Evolutionary conservation across 441 rosid genomes (phyloP), one percentile per base, ranked within the genome.

Genomic region (Pelargonium citronellum): DNA sequence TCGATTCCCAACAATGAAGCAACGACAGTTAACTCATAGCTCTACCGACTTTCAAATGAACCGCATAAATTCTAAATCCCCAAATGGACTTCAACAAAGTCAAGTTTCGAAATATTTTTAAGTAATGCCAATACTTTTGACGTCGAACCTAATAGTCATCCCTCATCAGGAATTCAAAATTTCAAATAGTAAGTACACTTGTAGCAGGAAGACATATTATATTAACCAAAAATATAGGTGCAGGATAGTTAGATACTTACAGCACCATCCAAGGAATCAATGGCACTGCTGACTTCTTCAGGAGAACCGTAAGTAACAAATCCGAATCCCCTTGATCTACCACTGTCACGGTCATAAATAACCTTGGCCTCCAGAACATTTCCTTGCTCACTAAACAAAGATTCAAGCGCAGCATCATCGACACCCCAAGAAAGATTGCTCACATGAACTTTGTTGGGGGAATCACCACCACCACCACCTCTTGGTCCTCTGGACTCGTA

Each of bases 391-490:
- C 88, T 83, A 72, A 91, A 94, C 84, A 94, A 71, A 73, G 69
- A 79, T 83, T 89, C 94, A 4, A 94, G 93, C 17, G 94, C 92
- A 77, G 70, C 73, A 80, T 91, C 90, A 86, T 94, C 97, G 1
- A 94, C 96, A 68, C 83, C 89, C 99, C 99, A 91, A 2, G 97
- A 85, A 61, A 94, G 94, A 85, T 94, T 94, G 6, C 97, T 97
- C 7, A 94, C 97, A 39, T 87, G 84, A 20, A 90, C 71, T 65
- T 96, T 89, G 83, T 89, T 85, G 15, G 75, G 73, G 72, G 84
- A 51, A 63, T 79, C 86, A 11, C 74, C 60, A 0, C 68, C 41
- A 19, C 74, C 34, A 24, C 73, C 34, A 3, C 39, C 60, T 19
- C 60, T 15, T 15, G 60, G 7, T 16, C 60, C 60, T 53, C 60